phyloP scores from a whole-genome alignment of 1,139 yeast species.

The Geotrichum citri-aurantii region DNA sequence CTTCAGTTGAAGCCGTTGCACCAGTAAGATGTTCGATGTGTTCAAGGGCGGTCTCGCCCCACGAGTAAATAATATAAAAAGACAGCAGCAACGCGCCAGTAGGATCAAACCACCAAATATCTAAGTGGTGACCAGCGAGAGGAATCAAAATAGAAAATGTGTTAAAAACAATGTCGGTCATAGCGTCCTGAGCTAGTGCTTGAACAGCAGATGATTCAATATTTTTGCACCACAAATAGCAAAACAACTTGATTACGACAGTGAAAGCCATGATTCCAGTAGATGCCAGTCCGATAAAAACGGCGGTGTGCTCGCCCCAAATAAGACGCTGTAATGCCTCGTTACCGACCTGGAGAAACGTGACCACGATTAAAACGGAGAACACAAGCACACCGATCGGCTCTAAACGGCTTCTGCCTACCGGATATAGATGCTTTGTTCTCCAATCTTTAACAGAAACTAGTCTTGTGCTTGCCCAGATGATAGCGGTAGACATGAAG shows the following conservation, averaged over 20 bases:
- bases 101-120: slow-evolving; percentile 70
- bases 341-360: slow-evolving; percentile 68
- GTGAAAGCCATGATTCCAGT: slow-evolving; percentile 57
- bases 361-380: slow-evolving; percentile 62
- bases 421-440: slow-evolving; percentile 46
- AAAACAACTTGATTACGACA: slow-evolving; percentile 52
- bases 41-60: slow-evolving; percentile 58
- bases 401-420: slow-evolving; percentile 67
- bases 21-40: slow-evolving; percentile 75
- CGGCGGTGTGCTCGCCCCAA: slow-evolving; percentile 30
- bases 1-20: slow-evolving; percentile 57
- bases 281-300: slow-evolving; percentile 50
- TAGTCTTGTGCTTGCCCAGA: slow-evolving; percentile 56
- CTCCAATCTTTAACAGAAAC: slow-evolving; percentile 53
- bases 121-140: slow-evolving; percentile 46
- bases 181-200: slow-evolving; percentile 78
- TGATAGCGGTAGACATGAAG: slow-evolving; percentile 67
- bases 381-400: slow-evolving; percentile 76
- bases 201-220: slow-evolving; percentile 64
- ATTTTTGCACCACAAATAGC: slow-evolving; percentile 62
- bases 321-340: slow-evolving; percentile 44
- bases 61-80: slow-evolving; percentile 54
- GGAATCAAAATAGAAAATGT: slow-evolving; percentile 68
- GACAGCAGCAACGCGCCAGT: slow-evolving; percentile 63
- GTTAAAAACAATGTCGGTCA: slow-evolving; percentile 70